phyloP scores from a whole-genome alignment of 306 rosid genomes.

The Dryas alaskensis region DNA sequence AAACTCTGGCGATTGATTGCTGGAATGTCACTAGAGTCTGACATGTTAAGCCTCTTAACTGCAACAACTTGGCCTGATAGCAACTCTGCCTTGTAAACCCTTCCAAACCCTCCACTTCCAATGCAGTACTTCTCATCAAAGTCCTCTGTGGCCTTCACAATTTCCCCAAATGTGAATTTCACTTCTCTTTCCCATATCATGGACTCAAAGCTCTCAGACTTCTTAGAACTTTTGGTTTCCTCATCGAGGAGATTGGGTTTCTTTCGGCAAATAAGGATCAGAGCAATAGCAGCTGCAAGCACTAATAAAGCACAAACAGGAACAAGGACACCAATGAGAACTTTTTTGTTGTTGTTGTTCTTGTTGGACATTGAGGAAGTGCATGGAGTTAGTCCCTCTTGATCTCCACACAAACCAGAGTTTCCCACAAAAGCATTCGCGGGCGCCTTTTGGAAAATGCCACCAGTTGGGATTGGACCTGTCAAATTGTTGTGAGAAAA shows the following conservation, averaged over 20 bases:
- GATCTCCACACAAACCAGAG: conserved; percentile 51
- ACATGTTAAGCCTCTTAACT: conserved; percentile 47
- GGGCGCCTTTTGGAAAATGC: conserved; percentile 31
- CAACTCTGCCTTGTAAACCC: conserved; percentile 53
- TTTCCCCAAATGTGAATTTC: conserved; percentile 49
- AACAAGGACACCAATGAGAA: conserved; percentile 45
- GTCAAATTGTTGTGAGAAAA: conserved; percentile 60
- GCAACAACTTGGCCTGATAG: conserved; percentile 47
- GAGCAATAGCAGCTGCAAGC: conserved; percentile 20
- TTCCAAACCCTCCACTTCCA: conserved; percentile 76
- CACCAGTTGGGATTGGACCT: conserved; percentile 47
- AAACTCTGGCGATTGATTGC: conserved; percentile 44
- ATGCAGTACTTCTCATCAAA: conserved; percentile 56
- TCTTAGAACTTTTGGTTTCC: conserved; percentile 25
- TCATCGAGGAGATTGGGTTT: conserved; percentile 23
- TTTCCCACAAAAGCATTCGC: conserved; percentile 50
- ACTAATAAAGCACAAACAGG: conserved; percentile 38
- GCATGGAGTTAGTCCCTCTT: conserved; percentile 38
- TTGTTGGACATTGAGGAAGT: conserved; percentile 16
- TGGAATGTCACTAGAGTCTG: conserved; percentile 44
- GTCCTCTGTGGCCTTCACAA: conserved; percentile 54
- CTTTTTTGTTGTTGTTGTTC: conserved; percentile 13
- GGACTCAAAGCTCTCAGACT: conserved; percentile 6
- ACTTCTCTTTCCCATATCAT: conserved; percentile 49
- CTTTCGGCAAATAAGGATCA: conserved; percentile 12